A percentile compares a stretch with the other conserved stretches of the same genome.
Conservation (phyloP, 225 moss, liverwort and hornwort genomes). For the Sphagnum tenellum region DNA sequence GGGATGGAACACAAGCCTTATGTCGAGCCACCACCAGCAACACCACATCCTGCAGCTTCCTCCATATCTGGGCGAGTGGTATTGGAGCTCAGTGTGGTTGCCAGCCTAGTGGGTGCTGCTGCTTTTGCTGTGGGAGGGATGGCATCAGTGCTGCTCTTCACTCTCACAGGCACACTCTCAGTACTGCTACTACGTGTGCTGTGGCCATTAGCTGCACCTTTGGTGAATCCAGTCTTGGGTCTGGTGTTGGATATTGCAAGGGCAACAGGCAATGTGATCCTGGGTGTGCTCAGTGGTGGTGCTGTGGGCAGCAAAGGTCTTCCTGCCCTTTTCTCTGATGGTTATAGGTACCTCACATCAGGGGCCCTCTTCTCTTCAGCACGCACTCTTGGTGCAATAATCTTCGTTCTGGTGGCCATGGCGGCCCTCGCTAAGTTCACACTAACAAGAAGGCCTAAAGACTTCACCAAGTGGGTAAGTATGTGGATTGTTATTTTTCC, state of each 20-base stretch:
- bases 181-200: slow-evolving; percentile 52
- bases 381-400: slow-evolving; percentile 75
- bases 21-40: slow-evolving; percentile 50
- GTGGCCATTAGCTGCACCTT: slow-evolving; percentile 58
- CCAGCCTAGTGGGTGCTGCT: slow-evolving; percentile 62
- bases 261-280: slow-evolving; percentile 31
- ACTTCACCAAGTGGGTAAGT: slow-evolving; percentile 91
- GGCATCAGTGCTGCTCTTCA: slow-evolving; percentile 46
- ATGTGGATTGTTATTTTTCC: neutral
- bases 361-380: slow-evolving; percentile 60
- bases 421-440: slow-evolving; percentile 97
- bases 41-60: slow-evolving; percentile 72
- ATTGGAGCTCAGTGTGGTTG: slow-evolving; percentile 69
- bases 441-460: slow-evolving; percentile 87
- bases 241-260: slow-evolving; percentile 20
- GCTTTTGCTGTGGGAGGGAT: slow-evolving; percentile 53
- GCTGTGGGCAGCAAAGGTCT: slow-evolving; percentile 28
- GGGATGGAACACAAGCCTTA: slow-evolving; percentile 24
- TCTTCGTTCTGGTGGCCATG: slow-evolving; percentile 89
- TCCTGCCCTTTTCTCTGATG: slow-evolving; percentile 34
- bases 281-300: slow-evolving; percentile 35
- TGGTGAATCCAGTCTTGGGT: slow-evolving; percentile 49
- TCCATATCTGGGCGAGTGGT: slow-evolving; percentile 82
- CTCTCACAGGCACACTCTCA: slow-evolving; percentile 35
- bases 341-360: slow-evolving; percentile 46